phyloP scores from a whole-genome alignment of 2,329 filamentous ascomycete species.

The Aspergillus nomiae region DNA sequence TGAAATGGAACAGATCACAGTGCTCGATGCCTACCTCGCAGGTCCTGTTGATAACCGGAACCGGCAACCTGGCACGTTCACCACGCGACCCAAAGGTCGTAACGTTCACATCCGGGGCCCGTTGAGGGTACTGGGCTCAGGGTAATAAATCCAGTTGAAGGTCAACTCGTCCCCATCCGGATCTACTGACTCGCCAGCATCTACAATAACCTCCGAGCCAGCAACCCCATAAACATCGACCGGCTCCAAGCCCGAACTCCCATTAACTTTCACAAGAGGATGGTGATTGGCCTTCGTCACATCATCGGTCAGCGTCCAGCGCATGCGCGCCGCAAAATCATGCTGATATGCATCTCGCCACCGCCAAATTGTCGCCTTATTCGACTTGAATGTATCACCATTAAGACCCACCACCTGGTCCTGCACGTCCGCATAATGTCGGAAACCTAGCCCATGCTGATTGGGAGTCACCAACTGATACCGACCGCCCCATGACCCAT shows the following conservation, averaged over 20 bases:
- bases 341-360: conserved; percentile 56
- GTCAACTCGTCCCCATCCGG: conserved; percentile 24
- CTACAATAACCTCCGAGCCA: conserved; percentile 21
- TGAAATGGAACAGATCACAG: conserved; percentile 23
- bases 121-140: conserved; percentile 23
- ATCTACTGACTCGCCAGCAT: conserved; percentile 25
- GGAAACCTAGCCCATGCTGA: conserved; percentile 2
- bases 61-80: conserved; percentile 16
- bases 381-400: conserved; percentile 36
- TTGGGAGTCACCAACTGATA: conserved; percentile 31
- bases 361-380: conserved; percentile 56
- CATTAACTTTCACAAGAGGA: conserved; percentile 23
- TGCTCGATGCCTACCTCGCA: conserved; percentile 17
- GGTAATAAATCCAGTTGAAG: conserved; percentile 28
- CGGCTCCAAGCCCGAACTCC: conserved; percentile 12
- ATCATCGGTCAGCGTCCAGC: conserved; percentile 43
- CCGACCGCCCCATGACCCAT: conserved; percentile 48
- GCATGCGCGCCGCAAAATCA: conserved; percentile 53
- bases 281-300: conserved; percentile 25
- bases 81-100: conserved; percentile 12
- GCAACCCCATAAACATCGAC: conserved; percentile 18
- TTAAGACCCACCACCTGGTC: conserved; percentile 40
- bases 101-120: conserved; percentile 20
- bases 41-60: conserved; percentile 21
- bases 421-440: conserved; percentile 34